These are phyloP conservation scores for Gloeopeniophorella convolvens DNA, from an alignment of 768 basidiomycete species.

Conservation along the genomic window DNA sequence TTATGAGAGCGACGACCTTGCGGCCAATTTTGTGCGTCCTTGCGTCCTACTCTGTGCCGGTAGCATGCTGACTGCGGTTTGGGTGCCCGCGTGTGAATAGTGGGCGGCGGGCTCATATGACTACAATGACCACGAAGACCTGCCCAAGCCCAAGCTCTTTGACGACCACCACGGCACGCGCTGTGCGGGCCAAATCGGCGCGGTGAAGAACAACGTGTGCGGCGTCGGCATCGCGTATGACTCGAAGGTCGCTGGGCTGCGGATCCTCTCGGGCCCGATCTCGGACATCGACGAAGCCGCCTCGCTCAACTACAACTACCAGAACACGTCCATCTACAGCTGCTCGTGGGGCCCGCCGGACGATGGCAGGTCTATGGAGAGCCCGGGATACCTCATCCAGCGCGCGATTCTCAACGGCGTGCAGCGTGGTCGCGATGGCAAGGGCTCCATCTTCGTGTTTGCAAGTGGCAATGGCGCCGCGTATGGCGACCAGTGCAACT, in stretches of 20 bases:
- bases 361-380: slow-evolving; percentile 92
- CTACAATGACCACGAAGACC: slow-evolving; percentile 86
- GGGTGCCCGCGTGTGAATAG: slow-evolving; percentile 34
- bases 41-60: neutral
- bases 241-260: slow-evolving; percentile 87
- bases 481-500: slow-evolving; percentile 94
- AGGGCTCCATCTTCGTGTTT: slow-evolving; percentile 93
- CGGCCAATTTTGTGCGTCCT: slow-evolving; percentile 81
- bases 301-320: slow-evolving; percentile 89
- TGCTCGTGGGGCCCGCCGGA: slow-evolving; percentile 99
- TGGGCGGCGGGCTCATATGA: slow-evolving; percentile 86
- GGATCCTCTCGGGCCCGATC: slow-evolving; percentile 92
- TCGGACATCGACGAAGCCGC: slow-evolving; percentile 94
- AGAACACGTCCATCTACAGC: slow-evolving; percentile 88
- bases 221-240: slow-evolving; percentile 92
- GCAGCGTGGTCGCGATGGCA: slow-evolving; percentile 80
- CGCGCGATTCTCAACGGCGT: slow-evolving; percentile 94
- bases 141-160: slow-evolving; percentile 80
- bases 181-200: slow-evolving; percentile 95
- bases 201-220: slow-evolving; percentile 86
- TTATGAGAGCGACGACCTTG: slow-evolving; percentile 79
- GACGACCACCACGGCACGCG: slow-evolving; percentile 98
- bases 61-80: neutral
- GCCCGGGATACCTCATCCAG: slow-evolving; percentile 81
- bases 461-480: slow-evolving; percentile 95